Evolutionary conservation across 345 rosid species (phyloP).

Genomic region (Eucalyptus marginata): DNA sequence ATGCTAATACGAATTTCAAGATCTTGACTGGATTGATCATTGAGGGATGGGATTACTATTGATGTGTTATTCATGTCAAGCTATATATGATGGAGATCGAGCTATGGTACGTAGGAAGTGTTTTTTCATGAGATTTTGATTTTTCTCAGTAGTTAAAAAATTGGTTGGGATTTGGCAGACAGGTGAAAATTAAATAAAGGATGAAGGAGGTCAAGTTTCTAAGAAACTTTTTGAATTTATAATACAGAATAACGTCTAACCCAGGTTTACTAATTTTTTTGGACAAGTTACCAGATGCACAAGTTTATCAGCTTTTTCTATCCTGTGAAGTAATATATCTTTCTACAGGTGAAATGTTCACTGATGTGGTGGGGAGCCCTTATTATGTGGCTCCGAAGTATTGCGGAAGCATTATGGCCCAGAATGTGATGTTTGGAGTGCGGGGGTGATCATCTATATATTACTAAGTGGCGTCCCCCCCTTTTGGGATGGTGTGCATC

Average conservation of each 20-base stretch:
- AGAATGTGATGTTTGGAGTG: conserved; percentile 97
- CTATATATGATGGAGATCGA: not conserved
- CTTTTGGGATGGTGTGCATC: conserved; percentile 85
- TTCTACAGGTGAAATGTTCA: conserved; percentile 61
- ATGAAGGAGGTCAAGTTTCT: not conserved
- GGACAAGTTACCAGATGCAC: not conserved
- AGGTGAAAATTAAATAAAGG: not conserved
- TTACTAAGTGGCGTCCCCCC: conserved; percentile 92
- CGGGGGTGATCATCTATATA: conserved; percentile 89
- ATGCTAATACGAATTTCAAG: not conserved
- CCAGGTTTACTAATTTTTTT: not conserved
- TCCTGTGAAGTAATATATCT: not conserved
- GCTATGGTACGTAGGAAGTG: not conserved
- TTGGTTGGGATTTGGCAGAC: not conserved
- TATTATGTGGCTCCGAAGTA: conserved; percentile 97
- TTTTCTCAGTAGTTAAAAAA: not conserved
- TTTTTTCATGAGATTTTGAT: not conserved
- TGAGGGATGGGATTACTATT: not conserved
- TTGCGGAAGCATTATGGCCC: conserved; percentile 75
- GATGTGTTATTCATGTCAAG: not conserved
- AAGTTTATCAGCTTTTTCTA: not conserved
- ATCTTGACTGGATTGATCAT: not conserved
- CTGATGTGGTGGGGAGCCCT: conserved; percentile 93
- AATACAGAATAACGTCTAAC: not conserved
- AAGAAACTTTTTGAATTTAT: not conserved